Evolutionary conservation across 2,329 filamentous ascomycete species (phyloP), one percentile per base, ranked within the genome.

Genomic region (Dryadomyces sulphureus): DNA sequence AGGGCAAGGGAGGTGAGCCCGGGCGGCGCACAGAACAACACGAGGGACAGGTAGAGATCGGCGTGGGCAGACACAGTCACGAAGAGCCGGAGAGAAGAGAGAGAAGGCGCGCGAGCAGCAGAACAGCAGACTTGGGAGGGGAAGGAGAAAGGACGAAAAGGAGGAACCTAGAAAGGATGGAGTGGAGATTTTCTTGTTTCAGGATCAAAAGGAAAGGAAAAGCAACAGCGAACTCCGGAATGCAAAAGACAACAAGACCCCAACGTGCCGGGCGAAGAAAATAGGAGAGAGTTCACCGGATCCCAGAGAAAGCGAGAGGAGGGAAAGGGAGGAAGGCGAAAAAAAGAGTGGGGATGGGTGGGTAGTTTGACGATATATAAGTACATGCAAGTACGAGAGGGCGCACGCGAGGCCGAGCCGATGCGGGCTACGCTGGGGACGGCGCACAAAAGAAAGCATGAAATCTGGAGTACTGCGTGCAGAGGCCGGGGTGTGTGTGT

Each of bases 181-280:
- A 52, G 50, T 52, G 50, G 50, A 52, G 50, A 50, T 50, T 45
- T 45, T 51, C 48, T 49, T 19, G 9, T 35, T 16, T 7, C 41
- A 43, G n/a, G 17, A 25, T 14, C 27, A 17, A 48, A 46, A 24
- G 35, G 38, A 11, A 43, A 44, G 25, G 27, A 41, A 35, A 25
- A 35, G 34, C 22, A 38, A 24, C 43, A 38, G 9, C 7, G 4
- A 45, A 38, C 22, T 4, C 12, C 22, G 24, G 22, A 30, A 46
- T 12, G 19, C 20, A 36, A 36, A 46, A n/a, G 32, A 45, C n/a
- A 39, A 34, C 27, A 41, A 30, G 36, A 34, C 17, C 34, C 19
- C 21, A 27, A 21, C 27, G 34, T 5, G 12, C 11, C 30, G 27
- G 25, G 21, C 21, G 19, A 45, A 48, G 36, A 44, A 25, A 46